These are phyloP conservation scores for Domatiomyces globalis DNA, from an alignment of 2,329 filamentous ascomycete species.

Conservation along the genomic window DNA sequence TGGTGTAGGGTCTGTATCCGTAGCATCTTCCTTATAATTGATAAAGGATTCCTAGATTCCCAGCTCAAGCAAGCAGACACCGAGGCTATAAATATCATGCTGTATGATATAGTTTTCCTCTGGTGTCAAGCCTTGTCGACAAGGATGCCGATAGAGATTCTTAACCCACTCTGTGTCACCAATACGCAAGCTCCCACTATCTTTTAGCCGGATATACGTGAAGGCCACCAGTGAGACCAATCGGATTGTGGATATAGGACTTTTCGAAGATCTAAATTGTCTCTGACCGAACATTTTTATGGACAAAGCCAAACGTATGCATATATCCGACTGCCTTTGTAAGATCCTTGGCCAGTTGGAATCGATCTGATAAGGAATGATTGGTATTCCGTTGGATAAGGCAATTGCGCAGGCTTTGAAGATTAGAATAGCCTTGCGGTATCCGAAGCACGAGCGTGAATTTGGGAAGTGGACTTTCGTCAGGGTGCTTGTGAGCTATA, in stretches of 20 bases:
- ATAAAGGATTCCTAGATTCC: slow-evolving; percentile 34
- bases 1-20: slow-evolving; percentile 2
- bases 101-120: slow-evolving; percentile 35
- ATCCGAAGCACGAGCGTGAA: slow-evolving; percentile 10
- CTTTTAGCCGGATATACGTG: slow-evolving; percentile 27
- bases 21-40: slow-evolving; percentile 7
- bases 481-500: slow-evolving; percentile 1
- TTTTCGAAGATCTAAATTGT: slow-evolving; percentile 21
- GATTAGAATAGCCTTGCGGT: slow-evolving; percentile 5
- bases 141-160: slow-evolving; percentile 40
- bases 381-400: slow-evolving; percentile 11
- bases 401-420: slow-evolving; percentile 8
- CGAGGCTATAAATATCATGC: slow-evolving; percentile 44
- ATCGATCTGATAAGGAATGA: slow-evolving; percentile 19
- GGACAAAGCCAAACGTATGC: slow-evolving; percentile 21
- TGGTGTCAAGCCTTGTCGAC: slow-evolving; percentile 30
- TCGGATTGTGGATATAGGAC: slow-evolving; percentile 14
- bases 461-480: neutral
- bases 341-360: slow-evolving; percentile 21
- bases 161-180: slow-evolving; percentile 30
- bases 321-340: slow-evolving; percentile 20
- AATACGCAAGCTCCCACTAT: slow-evolving; percentile 20
- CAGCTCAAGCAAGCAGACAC: slow-evolving; percentile 41
- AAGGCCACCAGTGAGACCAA: slow-evolving; percentile 33
- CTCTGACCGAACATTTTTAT: slow-evolving; percentile 26